phyloP scores from a whole-genome alignment of 2,329 filamentous ascomycete genomes.

The Talaromyces sp. region DNA sequence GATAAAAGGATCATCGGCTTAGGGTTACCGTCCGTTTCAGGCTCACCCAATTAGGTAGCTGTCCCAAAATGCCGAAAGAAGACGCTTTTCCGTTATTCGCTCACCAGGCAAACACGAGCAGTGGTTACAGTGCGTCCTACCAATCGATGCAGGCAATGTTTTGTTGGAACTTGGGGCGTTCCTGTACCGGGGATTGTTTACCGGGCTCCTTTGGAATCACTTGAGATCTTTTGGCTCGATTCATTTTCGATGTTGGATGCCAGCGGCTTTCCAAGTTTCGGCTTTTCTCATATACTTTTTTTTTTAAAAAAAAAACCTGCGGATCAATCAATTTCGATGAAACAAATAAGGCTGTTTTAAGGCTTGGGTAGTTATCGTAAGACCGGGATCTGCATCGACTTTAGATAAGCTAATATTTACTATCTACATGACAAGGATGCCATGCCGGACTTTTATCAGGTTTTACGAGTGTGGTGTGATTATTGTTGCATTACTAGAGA shows the following conservation, averaged over 20 bases:
- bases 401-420: not conserved
- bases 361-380: not conserved
- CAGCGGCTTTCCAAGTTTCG: too few species aligned
- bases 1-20: not conserved
- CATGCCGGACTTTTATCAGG: too few species aligned
- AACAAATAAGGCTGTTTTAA: not conserved
- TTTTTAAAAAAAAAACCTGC: too few species aligned
- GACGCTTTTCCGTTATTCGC: not conserved
- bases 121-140: not conserved
- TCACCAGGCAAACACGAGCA: not conserved
- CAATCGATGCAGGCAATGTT: not conserved
- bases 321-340: too few species aligned
- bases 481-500: not conserved
- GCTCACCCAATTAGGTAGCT: not conserved
- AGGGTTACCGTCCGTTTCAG: conserved; percentile 1
- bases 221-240: not conserved
- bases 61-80: not conserved
- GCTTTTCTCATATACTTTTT: too few species aligned
- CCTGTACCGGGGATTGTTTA: not conserved
- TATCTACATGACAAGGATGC: too few species aligned
- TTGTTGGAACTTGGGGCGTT: not conserved
- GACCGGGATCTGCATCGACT: not conserved
- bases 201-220: not conserved
- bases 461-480: not conserved
- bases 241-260: not conserved